phyloP scores from a whole-genome alignment of 805 yeast genomes.

The Candida dajiaensis region DNA sequence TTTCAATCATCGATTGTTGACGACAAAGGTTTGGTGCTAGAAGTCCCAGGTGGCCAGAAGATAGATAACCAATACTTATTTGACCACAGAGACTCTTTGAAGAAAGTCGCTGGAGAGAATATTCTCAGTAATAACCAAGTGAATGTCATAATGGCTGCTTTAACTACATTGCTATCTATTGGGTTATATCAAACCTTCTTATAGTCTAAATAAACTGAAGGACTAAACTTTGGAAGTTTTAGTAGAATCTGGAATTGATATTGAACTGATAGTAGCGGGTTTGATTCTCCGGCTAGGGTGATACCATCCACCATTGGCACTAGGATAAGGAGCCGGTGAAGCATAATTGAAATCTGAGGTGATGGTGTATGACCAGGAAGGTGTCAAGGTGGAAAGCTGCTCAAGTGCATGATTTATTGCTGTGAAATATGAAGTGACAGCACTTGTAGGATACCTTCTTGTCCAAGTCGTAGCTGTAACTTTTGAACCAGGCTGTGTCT shows the following conservation, averaged over 20 bases:
- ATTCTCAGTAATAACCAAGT: constrained; percentile 36
- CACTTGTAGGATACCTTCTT: constrained; percentile 60
- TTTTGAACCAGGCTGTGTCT: constrained; percentile 71
- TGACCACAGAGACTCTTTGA: constrained; percentile 15
- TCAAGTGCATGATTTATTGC: constrained; percentile 29
- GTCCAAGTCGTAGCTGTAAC: constrained; percentile 64
- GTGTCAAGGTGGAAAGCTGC: constrained; percentile 65
- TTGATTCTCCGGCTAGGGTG: constrained; percentile 34
- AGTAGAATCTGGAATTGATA: background rate
- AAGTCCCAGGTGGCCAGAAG: constrained; percentile 29
- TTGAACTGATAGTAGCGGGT: background rate
- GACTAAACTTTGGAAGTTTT: too few species aligned
- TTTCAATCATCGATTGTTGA: constrained; percentile 33
- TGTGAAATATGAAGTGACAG: constrained; percentile 52
- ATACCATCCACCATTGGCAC: constrained; percentile 56
- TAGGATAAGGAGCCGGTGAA: constrained; percentile 62
- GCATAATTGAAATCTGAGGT: constrained; percentile 66
- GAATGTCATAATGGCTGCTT: constrained; percentile 29
- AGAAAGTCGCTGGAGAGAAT: constrained; percentile 28
- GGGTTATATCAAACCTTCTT: constrained; percentile 16
- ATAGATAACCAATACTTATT: constrained; percentile 21
- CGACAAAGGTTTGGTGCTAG: constrained; percentile 24
- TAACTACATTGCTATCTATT: constrained; percentile 26
- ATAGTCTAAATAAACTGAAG: background rate
- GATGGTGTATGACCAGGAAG: constrained; percentile 75